Evolutionary conservation across 2,329 filamentous ascomycete genomes (phyloP).

Genomic region (Pseudogymnoascus sp.): DNA sequence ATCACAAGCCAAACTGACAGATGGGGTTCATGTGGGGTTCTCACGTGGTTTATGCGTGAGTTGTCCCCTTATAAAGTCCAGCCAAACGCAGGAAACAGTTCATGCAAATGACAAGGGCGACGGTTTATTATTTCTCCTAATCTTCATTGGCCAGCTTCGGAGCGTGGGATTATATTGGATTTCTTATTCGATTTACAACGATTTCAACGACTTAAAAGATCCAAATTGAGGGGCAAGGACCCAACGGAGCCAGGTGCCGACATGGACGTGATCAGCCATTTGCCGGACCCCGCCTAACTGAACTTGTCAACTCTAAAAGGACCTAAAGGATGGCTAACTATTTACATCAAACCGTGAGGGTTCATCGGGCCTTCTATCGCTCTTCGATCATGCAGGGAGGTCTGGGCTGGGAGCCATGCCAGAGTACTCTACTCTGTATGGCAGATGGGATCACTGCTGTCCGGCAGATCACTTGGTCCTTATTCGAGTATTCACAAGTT

Average conservation of each 20-base stretch:
- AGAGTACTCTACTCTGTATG: background rate
- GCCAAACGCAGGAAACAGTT: background rate
- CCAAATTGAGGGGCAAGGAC: background rate
- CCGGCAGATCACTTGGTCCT: background rate
- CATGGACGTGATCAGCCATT: constrained; percentile 1
- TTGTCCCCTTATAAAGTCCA: background rate
- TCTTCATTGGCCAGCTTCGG: background rate
- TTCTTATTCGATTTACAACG: background rate
- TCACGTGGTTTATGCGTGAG: background rate
- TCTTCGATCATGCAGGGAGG: background rate
- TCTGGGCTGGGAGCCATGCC: background rate
- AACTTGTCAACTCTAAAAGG: constrained; percentile 10
- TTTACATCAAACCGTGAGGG: constrained; percentile 1
- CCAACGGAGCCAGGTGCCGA: background rate
- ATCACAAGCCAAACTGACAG: constrained; percentile 1
- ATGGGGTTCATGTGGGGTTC: background rate
- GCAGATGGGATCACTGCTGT: background rate
- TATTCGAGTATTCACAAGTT: background rate
- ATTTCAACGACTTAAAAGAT: background rate
- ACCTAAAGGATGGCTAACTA: background rate
- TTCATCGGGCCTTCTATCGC: constrained; percentile 5
- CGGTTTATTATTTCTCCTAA: background rate
- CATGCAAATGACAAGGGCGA: background rate
- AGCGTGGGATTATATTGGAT: background rate
- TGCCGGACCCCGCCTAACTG: constrained; percentile 5